phyloP scores from a whole-genome alignment of 176 grass and related monocot species.

The Sorghum bicolor region DNA sequence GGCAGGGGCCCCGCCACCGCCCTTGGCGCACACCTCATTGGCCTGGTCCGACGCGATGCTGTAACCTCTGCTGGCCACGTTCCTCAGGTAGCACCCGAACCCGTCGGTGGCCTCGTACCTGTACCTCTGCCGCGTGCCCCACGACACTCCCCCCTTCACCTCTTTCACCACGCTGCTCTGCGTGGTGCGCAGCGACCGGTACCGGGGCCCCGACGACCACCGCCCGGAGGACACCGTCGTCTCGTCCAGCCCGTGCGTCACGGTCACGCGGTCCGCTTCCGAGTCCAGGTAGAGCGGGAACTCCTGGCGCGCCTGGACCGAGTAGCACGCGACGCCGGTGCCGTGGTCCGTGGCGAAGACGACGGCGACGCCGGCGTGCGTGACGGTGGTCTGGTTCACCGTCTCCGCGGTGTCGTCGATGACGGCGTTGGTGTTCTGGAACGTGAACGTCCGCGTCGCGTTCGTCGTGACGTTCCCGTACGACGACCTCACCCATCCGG shows the following conservation, averaged over 20 bases:
- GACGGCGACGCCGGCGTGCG: conserved; percentile 28
- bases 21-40: conserved; percentile 29
- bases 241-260: neutral
- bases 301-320: conserved; percentile 37
- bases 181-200: conserved; percentile 53
- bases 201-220: conserved; percentile 28
- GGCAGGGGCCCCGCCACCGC: neutral
- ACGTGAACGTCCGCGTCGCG: conserved; percentile 47
- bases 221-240: conserved; percentile 27
- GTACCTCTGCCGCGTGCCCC: conserved; percentile 52
- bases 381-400: conserved; percentile 38
- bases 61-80: conserved; percentile 43
- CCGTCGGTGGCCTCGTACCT: conserved; percentile 55
- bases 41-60: conserved; percentile 22
- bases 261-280: neutral
- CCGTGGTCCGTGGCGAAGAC: conserved; percentile 21
- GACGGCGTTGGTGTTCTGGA: conserved; percentile 39
- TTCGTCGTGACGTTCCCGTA: conserved; percentile 66
- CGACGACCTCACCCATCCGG: conserved; percentile 67
- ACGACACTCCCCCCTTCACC: conserved; percentile 29
- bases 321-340: conserved; percentile 41
- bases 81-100: conserved; percentile 59
- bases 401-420: neutral
- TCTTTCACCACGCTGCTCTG: conserved; percentile 42
- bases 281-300: conserved; percentile 29